Conservation (phyloP, 2,329 filamentous ascomycete species). For the Trichoderma hamatum region DNA sequence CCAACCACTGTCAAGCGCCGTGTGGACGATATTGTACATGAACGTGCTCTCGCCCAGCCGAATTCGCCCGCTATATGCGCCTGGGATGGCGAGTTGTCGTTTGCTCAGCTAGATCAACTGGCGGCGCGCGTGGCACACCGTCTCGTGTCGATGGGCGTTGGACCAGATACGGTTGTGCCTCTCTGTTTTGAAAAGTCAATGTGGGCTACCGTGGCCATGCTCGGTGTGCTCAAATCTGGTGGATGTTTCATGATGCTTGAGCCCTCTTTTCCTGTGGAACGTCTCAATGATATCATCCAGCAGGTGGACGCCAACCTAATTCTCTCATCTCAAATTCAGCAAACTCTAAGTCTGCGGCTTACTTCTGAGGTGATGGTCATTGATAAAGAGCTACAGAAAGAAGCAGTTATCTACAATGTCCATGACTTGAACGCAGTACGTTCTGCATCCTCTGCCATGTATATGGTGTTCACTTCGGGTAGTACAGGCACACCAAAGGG, state of each 20-base stretch:
- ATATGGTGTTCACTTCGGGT: constrained; percentile 56
- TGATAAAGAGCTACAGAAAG: not conserved
- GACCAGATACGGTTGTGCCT: constrained; percentile 32
- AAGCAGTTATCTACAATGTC: no score
- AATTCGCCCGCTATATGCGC: constrained; percentile 45
- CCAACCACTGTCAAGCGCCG: constrained; percentile 32
- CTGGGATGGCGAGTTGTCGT: constrained; percentile 51
- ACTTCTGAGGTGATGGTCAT: not conserved
- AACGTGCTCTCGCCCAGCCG: constrained; percentile 39
- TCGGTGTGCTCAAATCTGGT: constrained; percentile 23
- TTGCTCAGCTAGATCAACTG: constrained; percentile 39
- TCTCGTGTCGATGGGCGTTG: constrained; percentile 15
- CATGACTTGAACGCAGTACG: not conserved
- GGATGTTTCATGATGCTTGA: constrained; percentile 30
- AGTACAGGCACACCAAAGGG: constrained; percentile 55
- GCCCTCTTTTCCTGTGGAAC: constrained; percentile 7
- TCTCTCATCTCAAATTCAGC: not conserved
- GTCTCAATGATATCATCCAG: not conserved
- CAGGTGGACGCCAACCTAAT: not conserved
- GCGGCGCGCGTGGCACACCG: constrained; percentile 27
- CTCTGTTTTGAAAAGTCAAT: constrained; percentile 44
- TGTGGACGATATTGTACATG: constrained; percentile 48
- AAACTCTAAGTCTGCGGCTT: constrained; percentile 7
- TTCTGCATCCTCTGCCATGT: constrained; percentile 22
- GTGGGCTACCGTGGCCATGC: constrained; percentile 32